Percentiles rank a stretch among this genome's conserved stretches.
These are phyloP conservation scores for Pseudozyma pruni DNA, from an alignment of 1,284 basidiomycete genomes.

Conservation along the genomic window DNA sequence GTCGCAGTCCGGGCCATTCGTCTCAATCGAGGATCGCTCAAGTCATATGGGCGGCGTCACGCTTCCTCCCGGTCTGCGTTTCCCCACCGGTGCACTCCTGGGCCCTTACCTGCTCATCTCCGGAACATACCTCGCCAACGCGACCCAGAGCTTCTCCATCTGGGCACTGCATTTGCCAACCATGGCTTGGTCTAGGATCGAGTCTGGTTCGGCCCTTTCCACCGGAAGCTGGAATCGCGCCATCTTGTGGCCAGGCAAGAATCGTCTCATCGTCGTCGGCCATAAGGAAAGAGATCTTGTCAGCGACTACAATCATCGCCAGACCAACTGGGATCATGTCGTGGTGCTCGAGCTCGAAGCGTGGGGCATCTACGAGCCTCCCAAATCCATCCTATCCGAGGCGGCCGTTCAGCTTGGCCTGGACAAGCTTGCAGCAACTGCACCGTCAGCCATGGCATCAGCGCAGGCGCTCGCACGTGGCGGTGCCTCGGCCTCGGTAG, in stretches of 20 bases:
- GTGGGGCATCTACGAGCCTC: slow-evolving; percentile 63
- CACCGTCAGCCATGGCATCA: slow-evolving; percentile 36
- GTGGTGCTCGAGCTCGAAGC: slow-evolving; percentile 61
- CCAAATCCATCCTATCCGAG: slow-evolving; percentile 35
- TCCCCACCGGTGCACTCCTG: slow-evolving; percentile 58
- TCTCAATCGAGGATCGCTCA: slow-evolving; percentile 51
- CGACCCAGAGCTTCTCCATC: slow-evolving; percentile 62
- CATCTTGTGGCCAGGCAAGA: slow-evolving; percentile 54
- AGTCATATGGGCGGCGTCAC: slow-evolving; percentile 53
- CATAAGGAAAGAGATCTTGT: slow-evolving; percentile 62
- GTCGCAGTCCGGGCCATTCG: slow-evolving; percentile 15
- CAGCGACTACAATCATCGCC: slow-evolving; percentile 64
- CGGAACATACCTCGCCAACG: slow-evolving; percentile 64
- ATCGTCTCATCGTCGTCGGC: slow-evolving; percentile 58
- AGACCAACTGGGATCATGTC: slow-evolving; percentile 64
- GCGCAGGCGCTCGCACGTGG: slow-evolving; percentile 23
- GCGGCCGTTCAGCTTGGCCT: slow-evolving; percentile 55
- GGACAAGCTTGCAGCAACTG: slow-evolving; percentile 49
- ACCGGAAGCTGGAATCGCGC: slow-evolving; percentile 62
- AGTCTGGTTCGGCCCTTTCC: slow-evolving; percentile 53
- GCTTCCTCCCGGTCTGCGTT: slow-evolving; percentile 62
- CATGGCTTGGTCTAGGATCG: slow-evolving; percentile 61
- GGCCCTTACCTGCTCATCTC: slow-evolving; percentile 60
- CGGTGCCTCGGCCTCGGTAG: background rate
- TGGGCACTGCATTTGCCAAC: slow-evolving; percentile 61